phyloP scores from a whole-genome alignment of 768 basidiomycete species.

The Tephrocybe sp. region DNA sequence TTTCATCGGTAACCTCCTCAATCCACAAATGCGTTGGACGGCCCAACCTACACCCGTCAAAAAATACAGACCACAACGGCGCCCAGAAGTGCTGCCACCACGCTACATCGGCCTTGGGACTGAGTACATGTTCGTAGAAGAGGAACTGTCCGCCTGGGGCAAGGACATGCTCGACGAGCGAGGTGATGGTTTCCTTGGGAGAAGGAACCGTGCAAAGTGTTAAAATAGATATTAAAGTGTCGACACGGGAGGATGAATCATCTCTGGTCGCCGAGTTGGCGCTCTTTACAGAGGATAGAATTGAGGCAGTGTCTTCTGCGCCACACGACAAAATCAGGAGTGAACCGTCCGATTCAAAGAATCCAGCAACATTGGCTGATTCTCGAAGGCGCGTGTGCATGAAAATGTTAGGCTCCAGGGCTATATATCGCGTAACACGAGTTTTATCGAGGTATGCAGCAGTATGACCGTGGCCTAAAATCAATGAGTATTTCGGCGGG shows the following conservation, averaged over 20 bases:
- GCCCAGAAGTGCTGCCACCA: conserved; percentile 77
- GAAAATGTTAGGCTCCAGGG: conserved; percentile 63
- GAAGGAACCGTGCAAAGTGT: conserved; percentile 64
- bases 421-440: conserved; percentile 62
- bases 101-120: conserved; percentile 47
- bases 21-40: conserved; percentile 52
- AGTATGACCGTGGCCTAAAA: conserved; percentile 62
- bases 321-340: conserved; percentile 60
- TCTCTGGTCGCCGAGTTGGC: conserved; percentile 15
- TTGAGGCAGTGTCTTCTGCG: conserved; percentile 55
- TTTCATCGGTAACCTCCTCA: conserved; percentile 27
- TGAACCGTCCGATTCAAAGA: conserved; percentile 28
- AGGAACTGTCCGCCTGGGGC: conserved; percentile 63
- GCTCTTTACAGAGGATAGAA: conserved; percentile 42
- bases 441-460: conserved; percentile 52
- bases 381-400: conserved; percentile 60
- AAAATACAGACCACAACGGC: conserved; percentile 57
- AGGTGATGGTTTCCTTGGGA: conserved; percentile 45
- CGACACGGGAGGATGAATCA: conserved; percentile 30
- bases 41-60: conserved; percentile 66
- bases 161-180: conserved; percentile 50
- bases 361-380: conserved; percentile 49
- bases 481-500: neutral
- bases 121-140: conserved; percentile 70
- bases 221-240: conserved; percentile 64